Evolutionary conservation across 2,329 filamentous ascomycete genomes (phyloP), one percentile per base, ranked within the genome.

Genomic region (Exophiala aquamarina): DNA sequence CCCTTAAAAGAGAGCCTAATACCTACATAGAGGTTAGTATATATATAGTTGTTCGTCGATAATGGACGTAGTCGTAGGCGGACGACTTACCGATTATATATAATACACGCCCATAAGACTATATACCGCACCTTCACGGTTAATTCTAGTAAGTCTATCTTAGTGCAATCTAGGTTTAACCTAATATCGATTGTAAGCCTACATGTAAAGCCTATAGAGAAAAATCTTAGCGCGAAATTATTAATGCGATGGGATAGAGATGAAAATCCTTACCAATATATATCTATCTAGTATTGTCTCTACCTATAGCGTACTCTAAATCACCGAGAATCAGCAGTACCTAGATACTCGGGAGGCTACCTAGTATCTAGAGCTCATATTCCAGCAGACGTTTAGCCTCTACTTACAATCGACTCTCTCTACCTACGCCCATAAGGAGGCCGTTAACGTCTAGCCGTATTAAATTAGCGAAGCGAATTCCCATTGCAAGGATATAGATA

Each of bases 251-350:
- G n/a, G n/a, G 28, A n/a, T 9, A 31, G n/a, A 9, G n/a, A 31
- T 31, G 28, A n/a, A n/a, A 31, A 9, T 9, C n/a, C 38, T 28
- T 17, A 31, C 70, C 70, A 3, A 63, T 65, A 45, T 66, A 67
- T 2, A 70, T 53, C 70, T 69, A 71, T 0, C 65, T 67, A 18
- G 18, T 19, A 29, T 26, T 42, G 8, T 47, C 44, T 15, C 44
- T 13, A 14, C 44, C 44, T 5, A 23, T n/a, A 9, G 15, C 38
- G 14, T 17, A 23, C 17, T 47, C 44, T 8, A 47, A 17, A 3
- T 43, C 28, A 23, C 44, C 44, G n/a, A 47, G 29, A 5, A 47
- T 17, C 19, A 47, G 29, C 14, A 47, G 31, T 7, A 38, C 44
- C 17, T 41, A 29, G 9, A 47, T 35, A 10, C 26, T 34, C 9